Percentiles rank a stretch among this genome's conserved stretches.
Evolutionary conservation across 1,284 basidiomycete genomes (phyloP).

Genomic region (Megacollybia platyphylla): DNA sequence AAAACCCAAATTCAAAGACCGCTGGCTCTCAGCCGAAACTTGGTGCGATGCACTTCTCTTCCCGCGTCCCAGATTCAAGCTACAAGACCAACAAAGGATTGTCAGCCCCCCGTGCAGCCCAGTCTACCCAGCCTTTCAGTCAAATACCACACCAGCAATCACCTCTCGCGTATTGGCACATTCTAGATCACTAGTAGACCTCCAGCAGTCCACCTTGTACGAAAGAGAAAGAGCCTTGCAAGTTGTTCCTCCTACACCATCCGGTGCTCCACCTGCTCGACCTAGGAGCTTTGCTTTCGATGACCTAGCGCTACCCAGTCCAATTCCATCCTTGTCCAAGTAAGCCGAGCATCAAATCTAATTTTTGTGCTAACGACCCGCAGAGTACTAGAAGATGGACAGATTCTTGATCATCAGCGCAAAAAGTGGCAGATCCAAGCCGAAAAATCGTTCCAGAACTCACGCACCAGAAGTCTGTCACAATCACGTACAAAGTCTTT

Average conservation of each 20-base stretch:
- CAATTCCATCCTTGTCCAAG: slow-evolving; percentile 48
- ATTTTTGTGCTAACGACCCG: slow-evolving; percentile 2
- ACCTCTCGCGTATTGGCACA: slow-evolving; percentile 28
- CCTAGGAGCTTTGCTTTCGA: slow-evolving; percentile 43
- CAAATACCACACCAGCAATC: slow-evolving; percentile 13
- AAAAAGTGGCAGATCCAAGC: slow-evolving; percentile 55
- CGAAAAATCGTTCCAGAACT: slow-evolving; percentile 50
- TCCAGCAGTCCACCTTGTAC: slow-evolving; percentile 3
- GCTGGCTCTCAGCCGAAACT: slow-evolving; percentile 60
- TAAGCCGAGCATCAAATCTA: slow-evolving; percentile 19
- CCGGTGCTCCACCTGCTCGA: slow-evolving; percentile 14
- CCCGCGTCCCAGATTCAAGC: slow-evolving; percentile 55
- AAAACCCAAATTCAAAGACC: slow-evolving; percentile 29
- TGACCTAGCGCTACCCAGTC: slow-evolving; percentile 44
- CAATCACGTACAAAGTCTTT: slow-evolving; percentile 51
- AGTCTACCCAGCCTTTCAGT: slow-evolving; percentile 15
- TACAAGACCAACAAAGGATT: slow-evolving; percentile 24
- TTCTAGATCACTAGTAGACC: slow-evolving; percentile 31
- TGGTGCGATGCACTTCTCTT: slow-evolving; percentile 72
- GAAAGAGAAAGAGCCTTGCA: not conserved
- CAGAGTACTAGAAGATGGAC: slow-evolving; percentile 56
- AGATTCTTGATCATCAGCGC: slow-evolving; percentile 46
- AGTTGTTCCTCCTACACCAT: not conserved
- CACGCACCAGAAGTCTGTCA: slow-evolving; percentile 44
- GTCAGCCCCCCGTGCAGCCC: slow-evolving; percentile 41